Percentiles rank a stretch among this genome's conserved stretches.
These are phyloP conservation scores for Yamadazyma blattariae DNA, from an alignment of 1,139 yeast species.

Conservation along the genomic window DNA sequence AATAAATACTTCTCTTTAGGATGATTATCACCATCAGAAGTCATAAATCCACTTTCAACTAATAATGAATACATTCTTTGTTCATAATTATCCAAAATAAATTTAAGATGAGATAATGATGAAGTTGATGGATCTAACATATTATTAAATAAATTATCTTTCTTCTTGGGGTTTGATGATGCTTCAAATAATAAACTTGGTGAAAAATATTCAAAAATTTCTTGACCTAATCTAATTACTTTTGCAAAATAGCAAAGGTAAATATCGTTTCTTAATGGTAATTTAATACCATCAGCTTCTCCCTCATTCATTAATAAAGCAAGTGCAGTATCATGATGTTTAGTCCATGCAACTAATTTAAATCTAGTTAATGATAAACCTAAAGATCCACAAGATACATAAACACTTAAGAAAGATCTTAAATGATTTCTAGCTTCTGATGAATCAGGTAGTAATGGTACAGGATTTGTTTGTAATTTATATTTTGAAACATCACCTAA, in stretches of 20 bases:
- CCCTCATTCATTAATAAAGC: conserved; percentile 27
- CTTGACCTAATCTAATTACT: conserved; percentile 43
- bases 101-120: conserved; percentile 14
- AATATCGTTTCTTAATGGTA: conserved; percentile 26
- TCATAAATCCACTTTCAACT: conserved; percentile 29
- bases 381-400: conserved; percentile 48
- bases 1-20: conserved; percentile 33
- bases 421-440: conserved; percentile 38
- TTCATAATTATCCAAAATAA: conserved; percentile 21
- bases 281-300: conserved; percentile 16
- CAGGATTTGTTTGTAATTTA: conserved; percentile 14
- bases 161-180: conserved; percentile 6
- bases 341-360: conserved; percentile 46
- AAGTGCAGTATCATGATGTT: conserved; percentile 39
- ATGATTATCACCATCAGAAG: conserved; percentile 9
- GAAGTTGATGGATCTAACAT: conserved; percentile 14
- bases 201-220: conserved; percentile 31
- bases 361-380: conserved; percentile 50
- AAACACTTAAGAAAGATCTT: conserved; percentile 44
- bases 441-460: conserved; percentile 20
- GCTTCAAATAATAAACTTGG: conserved; percentile 12
- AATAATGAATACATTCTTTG: conserved; percentile 18
- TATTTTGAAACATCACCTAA: conserved; percentile 34
- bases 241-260: conserved; percentile 39
- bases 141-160: conserved; percentile 15